Evolutionary conservation across 208 protist genomes (phyloP), one percentile per base, ranked within the genome.

Genomic region (Crithidia fasciculata): DNA sequence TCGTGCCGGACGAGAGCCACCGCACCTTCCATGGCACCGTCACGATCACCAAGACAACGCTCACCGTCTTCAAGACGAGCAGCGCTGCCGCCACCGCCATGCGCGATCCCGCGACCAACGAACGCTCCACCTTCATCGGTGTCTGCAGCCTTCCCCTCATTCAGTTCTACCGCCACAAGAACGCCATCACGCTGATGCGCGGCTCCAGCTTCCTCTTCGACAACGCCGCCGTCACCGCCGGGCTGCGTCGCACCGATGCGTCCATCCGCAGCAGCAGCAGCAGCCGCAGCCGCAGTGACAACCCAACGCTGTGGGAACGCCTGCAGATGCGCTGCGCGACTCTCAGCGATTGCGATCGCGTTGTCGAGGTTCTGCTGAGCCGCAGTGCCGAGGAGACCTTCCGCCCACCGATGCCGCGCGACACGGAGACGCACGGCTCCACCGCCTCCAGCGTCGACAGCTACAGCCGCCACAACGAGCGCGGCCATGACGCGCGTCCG

Each of bases 121-220:
- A 81, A 40, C 77, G 83, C 52, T 49, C 84, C 10, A 75, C 73
- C 36, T 92, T 93, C 52, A 82, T 95, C 56, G 90, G 90, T 41
- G 83, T 88, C n/a, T 89, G 84, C 83, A 87, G 78, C 71, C 55
- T 87, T 0, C 80, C 86, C 2, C 83, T 92, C 8, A 69, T 93
- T 1, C 85, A 85, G 67, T 91, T 91, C 50, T 83, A 85, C 58
- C 85, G 83, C n/a, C 72, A 82, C 55, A 61, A 85, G 60, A 66
- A 72, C 50, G 37, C 55, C 28, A 54, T 95, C 40, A 82, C 79
- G 0, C 69, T 95, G 12, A 83, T 84, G 58, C 80, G 88, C 44
- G 76, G 82, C 15, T 61, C 65, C 15, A 78, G 72, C 16, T 86
- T 82, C 57, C 77, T 95, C 16, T 93, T 95, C 58, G 83, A 93